Evolutionary conservation across 2,329 filamentous ascomycete species (phyloP).

Genomic region (Tolypocladium tundrense): DNA sequence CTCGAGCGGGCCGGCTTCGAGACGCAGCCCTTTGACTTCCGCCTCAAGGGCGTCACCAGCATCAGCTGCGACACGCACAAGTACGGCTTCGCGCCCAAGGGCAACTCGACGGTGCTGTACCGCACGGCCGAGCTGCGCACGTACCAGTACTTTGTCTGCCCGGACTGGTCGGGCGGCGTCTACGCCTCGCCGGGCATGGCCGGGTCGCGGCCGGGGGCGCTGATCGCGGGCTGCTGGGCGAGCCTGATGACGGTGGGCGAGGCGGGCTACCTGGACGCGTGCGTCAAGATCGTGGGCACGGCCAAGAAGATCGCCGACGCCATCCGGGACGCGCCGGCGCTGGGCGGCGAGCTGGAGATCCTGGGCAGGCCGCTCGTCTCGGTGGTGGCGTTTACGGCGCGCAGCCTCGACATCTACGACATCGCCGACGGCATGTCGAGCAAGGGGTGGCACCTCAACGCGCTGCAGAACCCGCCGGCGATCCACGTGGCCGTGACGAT

Average conservation of each 20-base stretch:
- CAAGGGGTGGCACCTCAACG: slow-evolving; percentile 92
- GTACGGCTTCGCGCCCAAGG: slow-evolving; percentile 97
- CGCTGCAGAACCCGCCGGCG: slow-evolving; percentile 80
- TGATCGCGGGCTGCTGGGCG: slow-evolving; percentile 95
- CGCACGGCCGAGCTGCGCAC: slow-evolving; percentile 66
- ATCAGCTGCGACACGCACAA: slow-evolving; percentile 98
- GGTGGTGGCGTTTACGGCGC: slow-evolving; percentile 80
- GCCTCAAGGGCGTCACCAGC: slow-evolving; percentile 83
- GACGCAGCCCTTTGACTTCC: slow-evolving; percentile 82
- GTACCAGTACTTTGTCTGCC: slow-evolving; percentile 94
- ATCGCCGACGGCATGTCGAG: slow-evolving; percentile 78
- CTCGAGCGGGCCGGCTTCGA: slow-evolving; percentile 92
- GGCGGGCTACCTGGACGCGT: slow-evolving; percentile 76
- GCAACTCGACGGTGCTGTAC: slow-evolving; percentile 89
- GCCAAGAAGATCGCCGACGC: slow-evolving; percentile 72
- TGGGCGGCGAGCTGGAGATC: slow-evolving; percentile 66
- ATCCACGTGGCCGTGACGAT: slow-evolving; percentile 92
- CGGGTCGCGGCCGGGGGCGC: slow-evolving; percentile 80
- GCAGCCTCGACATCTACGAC: slow-evolving; percentile 85
- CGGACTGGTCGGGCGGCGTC: slow-evolving; percentile 91
- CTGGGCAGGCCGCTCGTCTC: slow-evolving; percentile 80
- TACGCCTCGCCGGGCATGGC: slow-evolving; percentile 91
- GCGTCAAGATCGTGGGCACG: slow-evolving; percentile 77
- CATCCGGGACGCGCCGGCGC: slow-evolving; percentile 56
- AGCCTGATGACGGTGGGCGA: slow-evolving; percentile 83